Evolutionary conservation across 371 early-diverging fungal genomes (phyloP), one percentile per base, ranked within the genome.

Genomic region (Mucor racemosus): DNA sequence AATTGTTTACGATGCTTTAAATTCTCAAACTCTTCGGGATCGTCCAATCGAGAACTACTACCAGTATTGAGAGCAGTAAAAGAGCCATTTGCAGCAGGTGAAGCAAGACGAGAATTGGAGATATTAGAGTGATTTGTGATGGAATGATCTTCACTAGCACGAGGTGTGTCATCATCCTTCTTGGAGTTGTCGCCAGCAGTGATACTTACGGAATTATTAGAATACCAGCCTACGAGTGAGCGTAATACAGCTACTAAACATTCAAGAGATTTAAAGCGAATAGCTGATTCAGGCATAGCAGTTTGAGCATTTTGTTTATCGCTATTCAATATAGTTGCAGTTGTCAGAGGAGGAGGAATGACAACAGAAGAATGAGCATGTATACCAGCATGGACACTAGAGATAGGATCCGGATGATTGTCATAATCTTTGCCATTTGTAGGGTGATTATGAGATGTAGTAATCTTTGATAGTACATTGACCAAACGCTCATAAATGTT

Each of bases 1-100:
- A 89, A 74, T 70, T 93, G 92, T 73, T 96, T 96, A 40, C 93
- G 83, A 57, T 90, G 88, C 73, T 93, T 94, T 69, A 90, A 69
- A 53, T 84, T 88, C 70, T 91, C 90, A 75, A 97, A 92, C 79
- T 78, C 85, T 53, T 84, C 85, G 6, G 89, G 87, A 62, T 91
- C 89, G 41, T 90, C 90, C 56, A 97, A 34, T 85, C 91, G 56
- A 88, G 88, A 65, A 8, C 73, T 65, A 8, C 69, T 62, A 7
- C 68, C 55, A 7, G 59, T 63, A 36, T 66, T 76, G 33, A 60
- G 60, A 15, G 60, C 42, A 10, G 88, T 91, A 67, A 89, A 89
- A 21, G 91, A 72, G 6, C 54, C 59, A 40, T 68, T 91, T 65
- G 89, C 89, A n/a, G 85, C 85, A 58, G 81, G 81, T 34, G 88